Percentiles rank a stretch among this genome's conserved stretches.
Evolutionary conservation across 352 stramenopile species (phyloP).

Genomic region (Blastocystis sp.): DNA sequence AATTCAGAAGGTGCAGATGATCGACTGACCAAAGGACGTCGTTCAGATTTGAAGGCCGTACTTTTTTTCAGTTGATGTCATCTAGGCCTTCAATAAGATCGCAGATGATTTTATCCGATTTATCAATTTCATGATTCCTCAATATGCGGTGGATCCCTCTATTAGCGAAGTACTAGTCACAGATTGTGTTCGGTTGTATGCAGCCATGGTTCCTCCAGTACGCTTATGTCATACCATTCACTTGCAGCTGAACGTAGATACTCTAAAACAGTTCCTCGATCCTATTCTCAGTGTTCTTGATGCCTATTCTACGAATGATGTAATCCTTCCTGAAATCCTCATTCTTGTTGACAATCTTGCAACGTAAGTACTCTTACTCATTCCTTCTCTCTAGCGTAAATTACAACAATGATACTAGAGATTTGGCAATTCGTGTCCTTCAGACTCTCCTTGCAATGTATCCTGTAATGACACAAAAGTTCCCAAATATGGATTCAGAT

Average conservation of each 20-base stretch:
- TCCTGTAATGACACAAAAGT: neutral
- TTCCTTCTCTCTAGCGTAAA: neutral
- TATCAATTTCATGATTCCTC: slow-evolving; percentile 11
- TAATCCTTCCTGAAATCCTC: slow-evolving; percentile 16
- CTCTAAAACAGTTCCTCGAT: neutral
- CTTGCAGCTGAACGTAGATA: neutral
- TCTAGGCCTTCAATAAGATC: slow-evolving; percentile 25
- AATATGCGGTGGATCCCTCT: neutral
- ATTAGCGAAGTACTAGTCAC: neutral
- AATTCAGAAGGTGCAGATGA: neutral
- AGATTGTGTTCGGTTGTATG: slow-evolving; percentile 2
- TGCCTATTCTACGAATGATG: neutral
- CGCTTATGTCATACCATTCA: neutral
- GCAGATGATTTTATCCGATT: slow-evolving; percentile 31
- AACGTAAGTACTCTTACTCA: neutral
- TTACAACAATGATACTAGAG: neutral
- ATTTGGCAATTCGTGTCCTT: slow-evolving; percentile 7
- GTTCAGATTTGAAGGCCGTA: neutral
- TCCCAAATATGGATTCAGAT: neutral
- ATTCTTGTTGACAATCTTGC: neutral
- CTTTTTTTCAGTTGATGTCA: neutral
- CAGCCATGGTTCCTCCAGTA: neutral
- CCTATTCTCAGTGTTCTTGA: neutral
- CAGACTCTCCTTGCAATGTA: slow-evolving; percentile 1
- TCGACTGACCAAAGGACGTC: slow-evolving; percentile 11